A percentile compares a stretch with the other conserved stretches of the same genome.
Conservation (phyloP, 2,329 filamentous ascomycete species). For the Periconia macrospinosa region DNA sequence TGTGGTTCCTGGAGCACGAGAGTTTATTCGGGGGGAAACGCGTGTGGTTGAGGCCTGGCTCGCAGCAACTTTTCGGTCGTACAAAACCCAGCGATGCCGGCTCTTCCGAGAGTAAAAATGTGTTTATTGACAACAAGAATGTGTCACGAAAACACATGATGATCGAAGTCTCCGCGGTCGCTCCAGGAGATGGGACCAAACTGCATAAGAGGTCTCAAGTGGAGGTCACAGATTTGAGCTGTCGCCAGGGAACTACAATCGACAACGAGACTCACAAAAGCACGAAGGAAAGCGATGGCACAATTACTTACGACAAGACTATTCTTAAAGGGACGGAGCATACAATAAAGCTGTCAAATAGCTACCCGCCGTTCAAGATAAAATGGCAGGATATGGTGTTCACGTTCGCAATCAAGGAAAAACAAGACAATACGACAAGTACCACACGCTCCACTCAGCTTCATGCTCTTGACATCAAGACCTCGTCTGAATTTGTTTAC, state of each 20-base stretch:
- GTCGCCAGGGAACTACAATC: slow-evolving; percentile 77
- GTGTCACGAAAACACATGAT: slow-evolving; percentile 89
- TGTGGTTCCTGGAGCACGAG: slow-evolving; percentile 61
- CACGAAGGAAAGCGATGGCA: slow-evolving; percentile 48
- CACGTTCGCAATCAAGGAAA: slow-evolving; percentile 75
- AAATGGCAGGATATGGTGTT: slow-evolving; percentile 81
- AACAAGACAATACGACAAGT: slow-evolving; percentile 58
- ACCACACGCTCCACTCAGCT: slow-evolving; percentile 61
- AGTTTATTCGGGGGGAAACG: slow-evolving; percentile 62
- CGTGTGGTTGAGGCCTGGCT: slow-evolving; percentile 84
- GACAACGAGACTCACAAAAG: slow-evolving; percentile 69
- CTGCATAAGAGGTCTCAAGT: slow-evolving; percentile 68
- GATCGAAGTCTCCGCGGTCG: slow-evolving; percentile 69
- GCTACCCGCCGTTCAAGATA: slow-evolving; percentile 67
- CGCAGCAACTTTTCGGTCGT: slow-evolving; percentile 82
- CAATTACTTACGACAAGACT: slow-evolving; percentile 26
- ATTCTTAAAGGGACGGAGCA: slow-evolving; percentile 50
- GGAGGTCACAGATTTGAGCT: slow-evolving; percentile 75
- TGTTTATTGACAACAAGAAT: slow-evolving; percentile 72
- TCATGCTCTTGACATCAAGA: slow-evolving; percentile 87
- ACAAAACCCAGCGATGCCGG: slow-evolving; percentile 62
- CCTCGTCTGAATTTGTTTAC: slow-evolving; percentile 70
- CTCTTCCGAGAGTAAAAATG: slow-evolving; percentile 36
- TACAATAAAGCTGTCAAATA: slow-evolving; percentile 72
- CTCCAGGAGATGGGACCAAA: slow-evolving; percentile 66